Evolutionary conservation across 768 basidiomycete genomes (phyloP).

Genomic region (Suillus tomentosus): DNA sequence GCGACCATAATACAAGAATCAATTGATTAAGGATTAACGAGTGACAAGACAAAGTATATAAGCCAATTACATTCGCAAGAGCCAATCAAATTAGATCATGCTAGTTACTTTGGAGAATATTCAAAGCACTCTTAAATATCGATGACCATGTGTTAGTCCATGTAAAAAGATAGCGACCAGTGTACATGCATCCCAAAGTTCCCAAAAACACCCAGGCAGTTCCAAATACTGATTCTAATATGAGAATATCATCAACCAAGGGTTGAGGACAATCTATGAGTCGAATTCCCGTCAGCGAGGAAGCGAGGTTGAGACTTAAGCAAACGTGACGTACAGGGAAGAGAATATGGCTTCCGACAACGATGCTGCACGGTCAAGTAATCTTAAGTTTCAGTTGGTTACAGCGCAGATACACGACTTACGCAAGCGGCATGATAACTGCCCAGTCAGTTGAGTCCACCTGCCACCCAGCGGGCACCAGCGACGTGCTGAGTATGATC

Average conservation of each 20-base stretch:
- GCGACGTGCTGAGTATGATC: constrained; percentile 51
- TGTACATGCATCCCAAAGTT: background rate
- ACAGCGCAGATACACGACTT: constrained; percentile 38
- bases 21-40: too few species aligned
- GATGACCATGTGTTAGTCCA: too few species aligned
- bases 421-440: constrained; percentile 74
- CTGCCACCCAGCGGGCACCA: constrained; percentile 66
- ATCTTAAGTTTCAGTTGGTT: background rate
- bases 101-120: too few species aligned
- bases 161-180: background rate
- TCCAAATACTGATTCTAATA: constrained; percentile 27
- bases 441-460: constrained; percentile 69
- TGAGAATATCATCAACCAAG: constrained; percentile 87
- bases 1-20: too few species aligned
- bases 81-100: too few species aligned
- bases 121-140: too few species aligned
- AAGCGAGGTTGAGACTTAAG: constrained; percentile 1
- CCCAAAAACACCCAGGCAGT: background rate
- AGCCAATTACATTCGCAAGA: too few species aligned
- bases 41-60: too few species aligned
- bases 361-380: constrained; percentile 42
- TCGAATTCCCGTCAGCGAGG: constrained; percentile 35
- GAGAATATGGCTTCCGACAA: constrained; percentile 64
- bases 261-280: constrained; percentile 78
- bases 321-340: constrained; percentile 61